Evolutionary conservation across 2,329 filamentous ascomycete species (phyloP), one percentile per base, ranked within the genome.

Genomic region (Alternaria brassicae): DNA sequence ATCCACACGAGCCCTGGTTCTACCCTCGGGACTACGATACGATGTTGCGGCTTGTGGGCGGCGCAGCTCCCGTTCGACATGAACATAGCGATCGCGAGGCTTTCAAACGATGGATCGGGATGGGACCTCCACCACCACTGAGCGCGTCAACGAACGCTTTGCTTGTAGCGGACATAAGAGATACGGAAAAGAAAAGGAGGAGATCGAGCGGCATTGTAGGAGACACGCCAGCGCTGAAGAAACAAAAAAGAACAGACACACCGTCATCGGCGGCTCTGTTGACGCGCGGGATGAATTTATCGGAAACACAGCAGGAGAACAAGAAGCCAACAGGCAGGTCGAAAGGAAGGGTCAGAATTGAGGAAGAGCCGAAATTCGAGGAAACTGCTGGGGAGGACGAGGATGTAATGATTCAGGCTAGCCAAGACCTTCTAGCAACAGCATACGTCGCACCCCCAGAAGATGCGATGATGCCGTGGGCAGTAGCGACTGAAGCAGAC

Each of bases 21-120:
- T 75, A 67, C 27, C 72, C 69, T 12, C 47, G 51, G 3, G 66
- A 73, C 34, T 72, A 62, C n/a, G 48, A 58, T 1, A 42, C 54
- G 27, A 47, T 71, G 34, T 48, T 67, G 9, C 37, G 51, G 3
- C 28, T 52, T 6, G 42, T 68, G 3, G 63, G 63, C 9, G 67
- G 61, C 13, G 57, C 63, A 6, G 45, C 17, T n/a, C 7, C 34
- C 7, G 34, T 56, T n/a, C 28, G 47, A n/a, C 39, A 42, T 3
- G 54, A 40, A 4, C 59, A 70, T 40, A 36, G 41, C 10, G 68
- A 71, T 41, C 41, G 63, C 12, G 37, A 42, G 10, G 53, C 53
- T 2, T 66, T 66, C 23, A 42, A 17, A 41, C 53, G 60, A 6
- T 65, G 63, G 60, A 54, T 8, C 10, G 21, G 13, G n/a, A 9